A percentile compares a stretch with the other conserved stretches of the same genome.
Evolutionary conservation across 1,284 basidiomycete species (phyloP).

Genomic region (Pterulicium gracile): DNA sequence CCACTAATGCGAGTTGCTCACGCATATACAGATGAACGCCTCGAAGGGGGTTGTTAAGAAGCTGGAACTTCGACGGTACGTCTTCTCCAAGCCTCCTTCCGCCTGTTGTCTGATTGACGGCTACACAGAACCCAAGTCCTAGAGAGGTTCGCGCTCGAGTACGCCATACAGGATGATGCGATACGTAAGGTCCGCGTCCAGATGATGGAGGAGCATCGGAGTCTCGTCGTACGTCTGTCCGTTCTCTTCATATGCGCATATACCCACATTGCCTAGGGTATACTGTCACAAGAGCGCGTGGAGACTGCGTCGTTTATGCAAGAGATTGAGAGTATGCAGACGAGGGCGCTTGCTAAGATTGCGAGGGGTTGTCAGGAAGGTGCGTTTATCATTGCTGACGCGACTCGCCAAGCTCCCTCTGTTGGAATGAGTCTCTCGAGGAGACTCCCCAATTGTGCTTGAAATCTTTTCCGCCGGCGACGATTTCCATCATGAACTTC

Average conservation of each 20-base stretch:
- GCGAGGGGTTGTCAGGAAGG: slow-evolving; percentile 1
- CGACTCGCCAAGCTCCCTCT: too few species aligned
- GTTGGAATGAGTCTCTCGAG: too few species aligned
- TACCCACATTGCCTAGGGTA: not conserved
- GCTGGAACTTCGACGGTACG: not conserved
- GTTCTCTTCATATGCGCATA: not conserved
- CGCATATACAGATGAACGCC: not conserved
- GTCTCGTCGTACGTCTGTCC: not conserved
- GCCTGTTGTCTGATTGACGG: not conserved
- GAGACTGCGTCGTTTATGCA: not conserved
- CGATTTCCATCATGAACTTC: too few species aligned
- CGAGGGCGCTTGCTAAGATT: not conserved
- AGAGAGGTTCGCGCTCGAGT: not conserved
- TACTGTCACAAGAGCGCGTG: not conserved
- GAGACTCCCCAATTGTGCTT: too few species aligned
- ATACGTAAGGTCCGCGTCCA: not conserved
- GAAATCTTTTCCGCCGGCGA: too few species aligned
- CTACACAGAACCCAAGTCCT: not conserved
- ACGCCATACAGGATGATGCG: not conserved
- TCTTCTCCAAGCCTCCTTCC: not conserved
- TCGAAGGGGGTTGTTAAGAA: not conserved
- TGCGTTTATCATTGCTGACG: not conserved
- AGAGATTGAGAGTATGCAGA: not conserved
- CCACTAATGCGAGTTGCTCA: too few species aligned
- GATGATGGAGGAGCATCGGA: not conserved